A percentile compares a stretch with the other conserved stretches of the same genome.
phyloP scores from a whole-genome alignment of 208 protist species.

The Vickermania ingenoplastis region DNA sequence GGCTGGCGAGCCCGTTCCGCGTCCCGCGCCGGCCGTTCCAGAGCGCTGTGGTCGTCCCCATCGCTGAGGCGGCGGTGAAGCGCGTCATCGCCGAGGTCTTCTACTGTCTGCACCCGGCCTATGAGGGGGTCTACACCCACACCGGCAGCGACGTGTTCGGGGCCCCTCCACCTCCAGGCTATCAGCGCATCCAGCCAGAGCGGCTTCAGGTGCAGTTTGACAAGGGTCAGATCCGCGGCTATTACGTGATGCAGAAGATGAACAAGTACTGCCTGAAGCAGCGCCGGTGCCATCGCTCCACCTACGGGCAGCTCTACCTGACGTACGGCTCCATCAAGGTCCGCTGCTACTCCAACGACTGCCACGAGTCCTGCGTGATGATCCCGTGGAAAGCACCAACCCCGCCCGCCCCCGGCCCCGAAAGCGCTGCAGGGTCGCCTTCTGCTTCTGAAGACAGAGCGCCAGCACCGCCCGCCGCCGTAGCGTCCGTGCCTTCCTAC shows the following conservation, averaged over 20 bases:
- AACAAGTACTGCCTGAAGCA: conserved; percentile 65
- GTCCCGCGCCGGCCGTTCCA: neutral
- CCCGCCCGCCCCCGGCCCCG: no score
- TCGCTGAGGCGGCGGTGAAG: conserved; percentile 34
- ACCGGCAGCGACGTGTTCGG: neutral
- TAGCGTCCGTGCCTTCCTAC: conserved; percentile 19
- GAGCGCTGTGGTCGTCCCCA: neutral
- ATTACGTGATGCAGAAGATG: conserved; percentile 77
- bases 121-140: conserved; percentile 10
- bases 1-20: neutral
- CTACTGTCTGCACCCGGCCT: conserved; percentile 45
- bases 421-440: no score
- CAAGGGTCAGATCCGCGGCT: conserved; percentile 63
- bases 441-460: conserved; percentile 1
- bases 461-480: neutral
- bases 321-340: conserved; percentile 87
- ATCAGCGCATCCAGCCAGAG: conserved; percentile 25
- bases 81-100: conserved; percentile 63
- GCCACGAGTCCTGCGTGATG: conserved; percentile 51
- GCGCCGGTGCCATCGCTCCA: conserved; percentile 42
- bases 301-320: conserved; percentile 78
- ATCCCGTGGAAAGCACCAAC: conserved; percentile 37
- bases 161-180: neutral
- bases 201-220: conserved; percentile 48
- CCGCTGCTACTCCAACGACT: conserved; percentile 86